A percentile compares a stretch with the other conserved stretches of the same genome.
These are phyloP conservation scores for Xylaria acuta DNA, from an alignment of 495 filamentous ascomycete species.

Conservation along the genomic window DNA sequence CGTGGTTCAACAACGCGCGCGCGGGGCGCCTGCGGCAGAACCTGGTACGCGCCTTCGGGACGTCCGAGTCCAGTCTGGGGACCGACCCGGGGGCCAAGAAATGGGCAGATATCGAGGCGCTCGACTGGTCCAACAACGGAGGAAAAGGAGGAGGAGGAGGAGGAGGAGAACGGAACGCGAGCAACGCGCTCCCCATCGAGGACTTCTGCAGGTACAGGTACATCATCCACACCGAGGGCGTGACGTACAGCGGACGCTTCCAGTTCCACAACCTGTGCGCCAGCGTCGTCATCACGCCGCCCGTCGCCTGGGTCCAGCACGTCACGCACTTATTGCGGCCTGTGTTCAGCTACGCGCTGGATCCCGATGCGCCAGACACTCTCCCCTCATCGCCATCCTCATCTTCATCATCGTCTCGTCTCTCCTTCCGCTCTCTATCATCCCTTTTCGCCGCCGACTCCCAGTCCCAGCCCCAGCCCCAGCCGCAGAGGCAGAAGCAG, in stretches of 20 bases:
- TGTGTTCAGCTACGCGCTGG: slow-evolving; percentile 46
- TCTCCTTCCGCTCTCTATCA: slow-evolving; percentile 6
- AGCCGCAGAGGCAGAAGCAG: too few species aligned
- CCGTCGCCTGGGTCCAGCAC: slow-evolving; percentile 57
- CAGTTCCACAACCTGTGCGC: slow-evolving; percentile 60
- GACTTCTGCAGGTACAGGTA: slow-evolving; percentile 61
- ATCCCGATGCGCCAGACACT: slow-evolving; percentile 8
- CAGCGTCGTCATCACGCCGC: slow-evolving; percentile 55
- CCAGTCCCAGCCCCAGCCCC: neutral
- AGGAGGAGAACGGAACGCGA: slow-evolving; percentile 32
- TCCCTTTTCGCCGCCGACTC: neutral
- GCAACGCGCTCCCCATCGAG: slow-evolving; percentile 52
- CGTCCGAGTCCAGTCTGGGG: slow-evolving; percentile 36
- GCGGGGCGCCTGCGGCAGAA: slow-evolving; percentile 52
- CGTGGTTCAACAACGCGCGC: slow-evolving; percentile 55
- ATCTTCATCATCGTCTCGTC: neutral
- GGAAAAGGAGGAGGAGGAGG: neutral
- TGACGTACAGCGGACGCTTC: slow-evolving; percentile 63
- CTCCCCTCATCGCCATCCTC: neutral
- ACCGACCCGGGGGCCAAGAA: neutral
- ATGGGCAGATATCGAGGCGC: slow-evolving; percentile 59
- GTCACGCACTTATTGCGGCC: slow-evolving; percentile 55
- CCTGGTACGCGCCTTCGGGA: slow-evolving; percentile 41
- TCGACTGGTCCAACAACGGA: slow-evolving; percentile 41
- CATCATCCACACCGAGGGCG: slow-evolving; percentile 66